Percentiles rank a stretch among this genome's conserved stretches.
Conservation (phyloP, 1,284 basidiomycete species). For the Boletus semigastroideus region DNA sequence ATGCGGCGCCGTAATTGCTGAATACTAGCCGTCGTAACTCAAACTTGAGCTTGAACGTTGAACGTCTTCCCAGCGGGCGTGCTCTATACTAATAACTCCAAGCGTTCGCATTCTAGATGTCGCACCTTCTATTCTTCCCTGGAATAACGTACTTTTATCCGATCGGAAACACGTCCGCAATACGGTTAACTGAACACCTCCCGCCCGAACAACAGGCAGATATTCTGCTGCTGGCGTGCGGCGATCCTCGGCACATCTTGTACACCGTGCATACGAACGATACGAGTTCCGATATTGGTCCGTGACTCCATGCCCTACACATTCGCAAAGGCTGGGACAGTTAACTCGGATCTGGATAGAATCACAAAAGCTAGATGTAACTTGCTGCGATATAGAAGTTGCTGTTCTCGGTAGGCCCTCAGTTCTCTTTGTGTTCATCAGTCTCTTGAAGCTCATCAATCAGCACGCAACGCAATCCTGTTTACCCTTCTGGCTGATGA, state of each 20-base stretch:
- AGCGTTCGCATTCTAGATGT: conserved; percentile 29
- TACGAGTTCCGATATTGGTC: conserved; percentile 6
- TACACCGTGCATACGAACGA: conserved; percentile 41
- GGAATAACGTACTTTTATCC: conserved; percentile 49
- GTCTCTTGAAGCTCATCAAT: not conserved
- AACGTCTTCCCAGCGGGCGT: no score
- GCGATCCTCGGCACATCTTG: conserved; percentile 56
- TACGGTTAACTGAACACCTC: conserved; percentile 48
- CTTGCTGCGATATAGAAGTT: conserved; percentile 60
- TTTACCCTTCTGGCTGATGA: conserved; percentile 39
- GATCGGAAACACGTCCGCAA: conserved; percentile 54
- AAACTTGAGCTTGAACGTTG: no score
- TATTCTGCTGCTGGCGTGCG: conserved; percentile 55
- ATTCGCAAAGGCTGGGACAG: not conserved
- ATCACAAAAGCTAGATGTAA: conserved; percentile 49
- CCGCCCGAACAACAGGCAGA: conserved; percentile 45
- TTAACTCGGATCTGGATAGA: conserved; percentile 20
- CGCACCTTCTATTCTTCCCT: conserved; percentile 33
- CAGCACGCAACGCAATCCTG: conserved; percentile 44
- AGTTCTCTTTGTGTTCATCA: not conserved
- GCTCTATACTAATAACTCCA: no score
- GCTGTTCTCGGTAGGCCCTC: conserved; percentile 49
- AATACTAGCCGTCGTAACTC: no score
- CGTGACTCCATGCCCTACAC: not conserved
- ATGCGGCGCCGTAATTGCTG: no score